Evolutionary conservation across 495 filamentous ascomycete genomes (phyloP).

Genomic region (Jackrogersella minutella): DNA sequence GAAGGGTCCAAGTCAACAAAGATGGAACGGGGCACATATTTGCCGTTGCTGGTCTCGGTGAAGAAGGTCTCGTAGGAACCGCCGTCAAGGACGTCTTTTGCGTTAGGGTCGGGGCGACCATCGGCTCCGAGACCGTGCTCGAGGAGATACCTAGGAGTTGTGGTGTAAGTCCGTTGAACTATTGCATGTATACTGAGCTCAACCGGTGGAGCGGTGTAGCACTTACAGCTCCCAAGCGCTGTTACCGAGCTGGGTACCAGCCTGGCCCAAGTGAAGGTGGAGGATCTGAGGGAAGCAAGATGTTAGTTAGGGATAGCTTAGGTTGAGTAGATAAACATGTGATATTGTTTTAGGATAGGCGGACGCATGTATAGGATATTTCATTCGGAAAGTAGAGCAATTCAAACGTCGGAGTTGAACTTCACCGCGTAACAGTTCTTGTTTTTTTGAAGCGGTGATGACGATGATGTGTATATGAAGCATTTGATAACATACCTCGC

Average conservation of each 20-base stretch:
- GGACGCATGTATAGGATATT: conserved; percentile 1
- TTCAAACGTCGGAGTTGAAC: conserved; percentile 7
- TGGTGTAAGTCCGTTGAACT: conserved; percentile 8
- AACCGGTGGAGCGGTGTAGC: conserved; percentile 50
- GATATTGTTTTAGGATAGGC: not conserved
- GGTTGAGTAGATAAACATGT: conserved; percentile 9
- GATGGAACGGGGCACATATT: conserved; percentile 90
- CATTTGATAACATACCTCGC: conserved; percentile 45
- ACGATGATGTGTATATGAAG: conserved; percentile 4
- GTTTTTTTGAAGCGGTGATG: not conserved
- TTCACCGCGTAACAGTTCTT: conserved; percentile 12
- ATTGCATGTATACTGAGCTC: conserved; percentile 2
- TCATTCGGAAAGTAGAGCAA: not conserved
- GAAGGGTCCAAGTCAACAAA: conserved; percentile 91
- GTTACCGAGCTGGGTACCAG: conserved; percentile 91
- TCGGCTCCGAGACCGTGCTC: conserved; percentile 87
- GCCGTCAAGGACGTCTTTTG: conserved; percentile 65
- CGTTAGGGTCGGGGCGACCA: conserved; percentile 71
- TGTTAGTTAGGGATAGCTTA: conserved; percentile 12
- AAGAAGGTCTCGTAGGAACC: conserved; percentile 92
- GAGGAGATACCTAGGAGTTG: conserved; percentile 75
- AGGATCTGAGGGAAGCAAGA: conserved; percentile 65
- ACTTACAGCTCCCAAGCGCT: conserved; percentile 94
- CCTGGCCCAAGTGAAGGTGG: conserved; percentile 92
- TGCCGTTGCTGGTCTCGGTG: conserved; percentile 83